Base-by-base conservation (phyloP, 2,329 filamentous ascomycete species). In the Arthrinium phaeospermum region DNA sequence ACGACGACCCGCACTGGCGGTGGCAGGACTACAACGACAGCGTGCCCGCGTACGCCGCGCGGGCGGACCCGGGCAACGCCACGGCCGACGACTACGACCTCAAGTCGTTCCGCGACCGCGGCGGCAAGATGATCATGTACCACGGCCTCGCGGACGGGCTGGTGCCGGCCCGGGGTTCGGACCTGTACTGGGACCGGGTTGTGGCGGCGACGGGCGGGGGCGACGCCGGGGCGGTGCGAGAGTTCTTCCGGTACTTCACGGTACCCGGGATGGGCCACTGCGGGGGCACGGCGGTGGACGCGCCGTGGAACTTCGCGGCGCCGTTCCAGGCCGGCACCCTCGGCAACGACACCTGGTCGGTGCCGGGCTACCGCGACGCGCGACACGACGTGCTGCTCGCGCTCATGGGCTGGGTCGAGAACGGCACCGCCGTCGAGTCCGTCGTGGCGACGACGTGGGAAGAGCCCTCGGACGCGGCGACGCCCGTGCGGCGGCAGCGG, bases 191-290 rank as follows among this genome's bases (percentile, higher is more conserved):
- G 75, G 75, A 81, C 49, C 75, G 74, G 30, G 77, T 78, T 13
- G 74, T 77, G 24, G 12, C 75, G 3, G 72, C 74, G 8, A 81
- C 80, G 78, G 71, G 72, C 24, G 78, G 77, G 1, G 76, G 79
- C 3, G 75, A 79, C 19, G 68, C 78, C 47, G 75, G 76, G 19
- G 73, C 70, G 12, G 83, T 86, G 27, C 86, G 85, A 2, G 83
- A 86, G 13, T 87, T 87, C 77, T 91, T 87, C 78, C 79, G 82
- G 0, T 85, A 86, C 75, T 90, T 90, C 76, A 81, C 80, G 27
- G 83, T 90, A n/a, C 87, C 87, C 0, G 88, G 88, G 0, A 87
- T 89, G 85, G 80, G 79, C 14, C 88, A 90, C 77, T 90, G 88
- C 75, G 71, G 74, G 27, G 49, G 73, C 71, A 80, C 81, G 8